phyloP scores from a whole-genome alignment of 768 basidiomycete species.

The Collybiopsis confluens region DNA sequence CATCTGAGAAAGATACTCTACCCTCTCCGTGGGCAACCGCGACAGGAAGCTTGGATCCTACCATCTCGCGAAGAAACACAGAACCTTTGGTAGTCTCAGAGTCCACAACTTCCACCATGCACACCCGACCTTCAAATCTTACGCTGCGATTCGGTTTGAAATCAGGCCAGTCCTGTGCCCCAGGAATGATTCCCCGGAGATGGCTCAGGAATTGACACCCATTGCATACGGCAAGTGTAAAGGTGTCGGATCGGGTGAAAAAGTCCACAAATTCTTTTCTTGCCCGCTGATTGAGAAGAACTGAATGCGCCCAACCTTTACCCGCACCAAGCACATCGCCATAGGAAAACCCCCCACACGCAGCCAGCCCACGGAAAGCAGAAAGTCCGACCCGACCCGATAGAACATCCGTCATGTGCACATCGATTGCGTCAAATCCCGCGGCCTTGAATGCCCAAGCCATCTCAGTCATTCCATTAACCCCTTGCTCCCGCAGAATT shows the following conservation, averaged over 20 bases:
- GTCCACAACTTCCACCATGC: conserved; percentile 73
- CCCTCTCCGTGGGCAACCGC: conserved; percentile 97
- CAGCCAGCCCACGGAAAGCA: conserved; percentile 83
- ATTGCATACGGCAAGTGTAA: conserved; percentile 93
- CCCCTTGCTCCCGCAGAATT: conserved; percentile 95
- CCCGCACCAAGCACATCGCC: conserved; percentile 97
- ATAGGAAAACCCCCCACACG: conserved; percentile 98
- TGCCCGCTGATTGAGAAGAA: conserved; percentile 74
- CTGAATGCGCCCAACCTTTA: conserved; percentile 97
- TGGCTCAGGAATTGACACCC: conserved; percentile 97
- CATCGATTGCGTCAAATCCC: conserved; percentile 93
- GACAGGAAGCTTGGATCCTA: conserved; percentile 61
- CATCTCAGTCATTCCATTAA: conserved; percentile 98
- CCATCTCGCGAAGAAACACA: conserved; percentile 46
- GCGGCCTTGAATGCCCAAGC: conserved; percentile 94
- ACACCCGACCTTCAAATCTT: conserved; percentile 86
- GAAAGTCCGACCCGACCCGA: conserved; percentile 56
- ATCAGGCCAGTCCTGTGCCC: conserved; percentile 81
- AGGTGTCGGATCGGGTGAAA: conserved; percentile 79
- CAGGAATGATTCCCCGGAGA: conserved; percentile 83
- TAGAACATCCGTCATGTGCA: conserved; percentile 98
- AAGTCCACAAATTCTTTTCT: conserved; percentile 77
- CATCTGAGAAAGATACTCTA: conserved; percentile 53
- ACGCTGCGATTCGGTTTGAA: conserved; percentile 88
- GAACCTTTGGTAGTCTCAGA: conserved; percentile 51